Conservation (phyloP, 2,329 filamentous ascomycete genomes). For the Diplocarpon mali region DNA sequence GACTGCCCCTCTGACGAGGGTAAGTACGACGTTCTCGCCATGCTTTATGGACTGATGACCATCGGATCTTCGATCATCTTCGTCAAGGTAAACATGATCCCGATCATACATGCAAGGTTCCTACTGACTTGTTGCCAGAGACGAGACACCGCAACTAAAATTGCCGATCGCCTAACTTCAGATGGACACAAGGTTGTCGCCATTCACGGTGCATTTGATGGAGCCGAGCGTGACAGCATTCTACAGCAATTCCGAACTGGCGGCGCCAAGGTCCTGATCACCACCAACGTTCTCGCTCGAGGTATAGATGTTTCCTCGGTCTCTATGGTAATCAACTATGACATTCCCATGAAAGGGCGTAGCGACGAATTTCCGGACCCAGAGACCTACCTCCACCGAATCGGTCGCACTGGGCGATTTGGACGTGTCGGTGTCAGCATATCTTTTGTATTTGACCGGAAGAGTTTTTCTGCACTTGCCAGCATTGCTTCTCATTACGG, state of each 20-base stretch:
- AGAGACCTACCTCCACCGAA: conserved; percentile 96
- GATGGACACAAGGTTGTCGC: conserved; percentile 91
- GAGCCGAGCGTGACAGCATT: conserved; percentile 68
- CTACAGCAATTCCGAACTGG: conserved; percentile 80
- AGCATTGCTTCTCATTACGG: conserved; percentile 72
- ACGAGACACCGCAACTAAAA: conserved; percentile 72
- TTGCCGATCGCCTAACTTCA: conserved; percentile 72
- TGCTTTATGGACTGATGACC: conserved; percentile 92
- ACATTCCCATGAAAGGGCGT: conserved; percentile 64
- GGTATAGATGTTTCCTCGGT: conserved; percentile 92
- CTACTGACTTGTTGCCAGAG: conserved; percentile 42
- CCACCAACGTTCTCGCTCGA: conserved; percentile 90
- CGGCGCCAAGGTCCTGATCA: conserved; percentile 89
- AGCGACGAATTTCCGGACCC: conserved; percentile 77
- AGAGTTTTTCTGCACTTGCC: conserved; percentile 68
- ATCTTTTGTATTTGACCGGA: conserved; percentile 81
- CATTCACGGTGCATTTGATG: conserved; percentile 80
- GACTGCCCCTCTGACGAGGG: conserved; percentile 73
- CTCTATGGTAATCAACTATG: conserved; percentile 98
- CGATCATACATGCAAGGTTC: too few species aligned
- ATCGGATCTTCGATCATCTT: conserved; percentile 98
- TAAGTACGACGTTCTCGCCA: conserved; percentile 82
- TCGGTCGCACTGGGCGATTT: conserved; percentile 92
- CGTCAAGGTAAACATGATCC: conserved; percentile 54
- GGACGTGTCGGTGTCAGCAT: conserved; percentile 93